Base-by-base conservation (phyloP, 441 rosid species). In the Pelargonium cotyledonis region DNA sequence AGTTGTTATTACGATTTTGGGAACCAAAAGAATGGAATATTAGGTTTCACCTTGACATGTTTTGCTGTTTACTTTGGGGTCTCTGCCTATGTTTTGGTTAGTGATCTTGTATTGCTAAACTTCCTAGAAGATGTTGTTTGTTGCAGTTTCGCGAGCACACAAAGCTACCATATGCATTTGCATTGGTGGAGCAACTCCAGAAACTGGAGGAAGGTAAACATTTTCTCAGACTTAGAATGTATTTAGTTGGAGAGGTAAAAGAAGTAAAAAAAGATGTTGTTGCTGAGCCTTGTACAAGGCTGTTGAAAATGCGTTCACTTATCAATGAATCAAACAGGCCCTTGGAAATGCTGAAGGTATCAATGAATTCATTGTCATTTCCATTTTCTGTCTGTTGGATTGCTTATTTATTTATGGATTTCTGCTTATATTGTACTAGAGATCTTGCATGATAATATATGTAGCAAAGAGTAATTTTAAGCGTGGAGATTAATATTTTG, bases 151-250 rank as follows among this genome's bases (percentile, higher is more conserved):
- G 85, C 75, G 92, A 65, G 72, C 75, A 80, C 65, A 60, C 72
- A 65, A 78, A 78, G 40, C 83, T 88, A 66, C 96, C 89, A 12
- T 86, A 87, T 79, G 96, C 92, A 40, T 94, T 91, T 84, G 99
- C 97, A 49, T 72, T 91, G 70, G 99, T 94, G 80, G 99, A 94
- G 77, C 85, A 88, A 67, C 86, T 81, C 62, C 86, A 86, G 69
- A 80, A 67, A 43, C 77, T 29, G 12, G 75, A 75, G 21, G 29
- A 1, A 0, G 72, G 68, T 31, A 68, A 70, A 40, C 65, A 74
- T 77, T 78, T 74, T 72, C 89, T 89, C 81, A 84, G 89, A 70
- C 97, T 94, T 68, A 82, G 91, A 78, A 88, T 91, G 97, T 88
- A 77, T 83, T 82, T 94, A 71, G 83, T 71, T 70, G 95, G 89